Evolutionary conservation across 306 rosid genomes (phyloP), one percentile per base, ranked within the genome.

Genomic region (Leucaena leucocephala): DNA sequence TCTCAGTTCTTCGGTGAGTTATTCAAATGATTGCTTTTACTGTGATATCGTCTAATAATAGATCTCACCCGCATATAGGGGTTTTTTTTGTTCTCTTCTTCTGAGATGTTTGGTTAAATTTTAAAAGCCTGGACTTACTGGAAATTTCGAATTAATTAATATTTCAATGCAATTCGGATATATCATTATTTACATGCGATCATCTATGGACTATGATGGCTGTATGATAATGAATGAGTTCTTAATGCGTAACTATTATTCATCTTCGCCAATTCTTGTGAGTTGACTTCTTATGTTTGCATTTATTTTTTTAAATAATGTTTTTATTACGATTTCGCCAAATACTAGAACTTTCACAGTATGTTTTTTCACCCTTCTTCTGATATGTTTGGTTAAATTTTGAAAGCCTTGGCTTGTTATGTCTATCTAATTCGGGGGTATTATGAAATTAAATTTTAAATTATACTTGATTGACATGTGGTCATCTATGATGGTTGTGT

Each of bases 1-100:
- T 85, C 98, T 79, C 96, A 86, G 80, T 75, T 90, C 66, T 89
- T 94, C 71, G 85, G 98, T 94, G 80, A 89, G 97, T 82, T 15
- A 3, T 36, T 42, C 54, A 40, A 39, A 67, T n/a, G 34, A 44
- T 27, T 43, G 45, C 0, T 59, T 64, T 58, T 49, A 33, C 45
- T 65, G 19, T 65, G 49, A 36, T 54, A 2, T 16, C 52, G 48
- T 68, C 72, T 42, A 21, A 68, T 19, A 8, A 43, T 43, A n/a
- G 72, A 43, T 19, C 36, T 22, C 64, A 58, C 14, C 4, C 6
- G 33, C 33, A 21, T 5, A 39, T 27, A 9, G 61, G 59, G 36
- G 38, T 4, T 1, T 11, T 59, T 59, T 27, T 22, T 58, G 19
- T 16, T 58, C 27, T 27, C n/a, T 27, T 22, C 38, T 34, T 61